phyloP scores from a whole-genome alignment of 1,284 basidiomycete species.

The Moesziomyces antarcticus region DNA sequence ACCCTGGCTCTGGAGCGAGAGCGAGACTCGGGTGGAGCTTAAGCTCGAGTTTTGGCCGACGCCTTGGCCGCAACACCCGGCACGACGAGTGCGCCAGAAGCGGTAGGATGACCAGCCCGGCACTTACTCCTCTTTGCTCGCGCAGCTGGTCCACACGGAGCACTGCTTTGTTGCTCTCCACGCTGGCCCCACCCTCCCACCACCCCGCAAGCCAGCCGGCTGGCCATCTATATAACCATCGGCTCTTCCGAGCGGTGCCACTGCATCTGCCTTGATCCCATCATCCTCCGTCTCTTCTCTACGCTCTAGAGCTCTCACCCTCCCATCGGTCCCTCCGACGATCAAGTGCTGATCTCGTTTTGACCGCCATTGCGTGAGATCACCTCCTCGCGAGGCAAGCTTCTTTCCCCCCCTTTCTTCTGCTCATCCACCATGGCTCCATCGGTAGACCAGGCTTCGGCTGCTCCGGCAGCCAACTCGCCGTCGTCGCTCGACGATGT shows the following conservation, averaged over 20 bases:
- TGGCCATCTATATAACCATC: slow-evolving; percentile 19
- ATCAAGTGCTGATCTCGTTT: slow-evolving; percentile 13
- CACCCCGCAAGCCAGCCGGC: background rate
- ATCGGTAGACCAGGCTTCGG: slow-evolving; percentile 30
- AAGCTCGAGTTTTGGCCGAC: slow-evolving; percentile 5
- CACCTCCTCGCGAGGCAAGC: slow-evolving; percentile 26
- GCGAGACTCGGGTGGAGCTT: background rate
- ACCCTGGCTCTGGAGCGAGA: slow-evolving; percentile 27
- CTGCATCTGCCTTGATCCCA: background rate
- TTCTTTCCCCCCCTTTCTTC: slow-evolving; percentile 1
- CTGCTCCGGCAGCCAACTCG: slow-evolving; percentile 4
- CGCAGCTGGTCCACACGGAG: too few species aligned
- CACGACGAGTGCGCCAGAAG: slow-evolving; percentile 24
- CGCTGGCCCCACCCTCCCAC: background rate
- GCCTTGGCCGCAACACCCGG: slow-evolving; percentile 20
- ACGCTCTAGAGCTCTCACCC: slow-evolving; percentile 11
- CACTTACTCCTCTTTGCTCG: background rate
- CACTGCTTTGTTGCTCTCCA: background rate
- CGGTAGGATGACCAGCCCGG: slow-evolving; percentile 1
- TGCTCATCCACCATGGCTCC: slow-evolving; percentile 36
- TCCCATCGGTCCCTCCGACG: background rate
- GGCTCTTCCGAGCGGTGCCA: slow-evolving; percentile 13
- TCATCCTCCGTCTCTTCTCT: background rate
- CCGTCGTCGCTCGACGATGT: slow-evolving; percentile 39
- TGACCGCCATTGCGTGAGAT: slow-evolving; percentile 7